A percentile compares a stretch with the other conserved stretches of the same genome.
These are phyloP conservation scores for Penicillium steckii DNA, from an alignment of 495 filamentous ascomycete genomes.

Conservation along the genomic window DNA sequence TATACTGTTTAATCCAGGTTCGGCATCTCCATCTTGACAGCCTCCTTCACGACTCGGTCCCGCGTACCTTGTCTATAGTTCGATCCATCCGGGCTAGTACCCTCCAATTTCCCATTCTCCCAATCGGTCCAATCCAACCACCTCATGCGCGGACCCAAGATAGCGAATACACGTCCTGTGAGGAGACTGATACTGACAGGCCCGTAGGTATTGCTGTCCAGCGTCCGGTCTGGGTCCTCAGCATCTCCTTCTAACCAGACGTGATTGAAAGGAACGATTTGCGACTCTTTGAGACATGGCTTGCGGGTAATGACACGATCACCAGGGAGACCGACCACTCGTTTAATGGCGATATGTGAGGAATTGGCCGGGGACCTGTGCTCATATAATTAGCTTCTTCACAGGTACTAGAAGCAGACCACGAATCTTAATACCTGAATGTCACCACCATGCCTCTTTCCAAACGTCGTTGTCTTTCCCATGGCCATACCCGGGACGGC, in stretches of 20 bases:
- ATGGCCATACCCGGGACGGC: conserved; percentile 35
- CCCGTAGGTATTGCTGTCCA: conserved; percentile 77
- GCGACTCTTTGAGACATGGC: conserved; percentile 56
- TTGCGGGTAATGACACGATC: conserved; percentile 62
- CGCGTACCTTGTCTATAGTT: conserved; percentile 43
- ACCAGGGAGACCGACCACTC: conserved; percentile 67
- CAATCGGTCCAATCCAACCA: conserved; percentile 43
- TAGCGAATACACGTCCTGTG: conserved; percentile 59
- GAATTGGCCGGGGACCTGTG: conserved; percentile 63
- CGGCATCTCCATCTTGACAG: conserved; percentile 37
- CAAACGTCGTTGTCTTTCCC: conserved; percentile 39
- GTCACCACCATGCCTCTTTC: conserved; percentile 55
- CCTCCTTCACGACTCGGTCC: conserved; percentile 38
- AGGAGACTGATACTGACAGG: conserved; percentile 62
- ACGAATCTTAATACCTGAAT: conserved; percentile 39
- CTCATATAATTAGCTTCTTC: neutral
- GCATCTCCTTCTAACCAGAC: conserved; percentile 80
- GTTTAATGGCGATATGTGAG: conserved; percentile 60
- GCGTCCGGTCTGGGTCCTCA: conserved; percentile 48
- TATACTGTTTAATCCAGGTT: conserved; percentile 17
- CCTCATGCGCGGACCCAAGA: conserved; percentile 60
- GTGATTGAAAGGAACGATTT: conserved; percentile 66
- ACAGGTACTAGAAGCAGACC: neutral
- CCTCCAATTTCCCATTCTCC: conserved; percentile 31
- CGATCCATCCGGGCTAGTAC: conserved; percentile 21